Evolutionary conservation across 2,329 filamentous ascomycete species (phyloP).

Genomic region (Metarhizium robertsii): DNA sequence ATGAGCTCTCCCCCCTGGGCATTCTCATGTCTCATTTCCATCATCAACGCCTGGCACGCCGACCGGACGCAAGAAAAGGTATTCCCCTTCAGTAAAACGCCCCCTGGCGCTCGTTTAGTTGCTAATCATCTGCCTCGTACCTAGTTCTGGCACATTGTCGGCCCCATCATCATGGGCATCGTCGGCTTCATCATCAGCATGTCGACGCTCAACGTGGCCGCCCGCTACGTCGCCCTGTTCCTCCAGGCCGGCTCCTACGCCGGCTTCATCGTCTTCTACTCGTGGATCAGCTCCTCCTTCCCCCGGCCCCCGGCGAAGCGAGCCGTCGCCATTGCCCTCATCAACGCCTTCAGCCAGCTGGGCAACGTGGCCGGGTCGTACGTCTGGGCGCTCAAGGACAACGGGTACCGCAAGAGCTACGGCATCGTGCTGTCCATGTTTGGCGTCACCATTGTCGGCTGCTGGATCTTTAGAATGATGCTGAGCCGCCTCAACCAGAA

Average conservation of each 20-base stretch:
- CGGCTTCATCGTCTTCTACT: conserved; percentile 48
- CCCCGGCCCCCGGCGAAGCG: conserved; percentile 52
- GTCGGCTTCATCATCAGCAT: conserved; percentile 52
- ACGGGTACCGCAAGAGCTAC: conserved; percentile 55
- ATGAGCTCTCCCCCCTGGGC: conserved; percentile 50
- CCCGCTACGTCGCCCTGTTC: conserved; percentile 52
- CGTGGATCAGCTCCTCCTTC: conserved; percentile 48
- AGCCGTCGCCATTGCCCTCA: conserved; percentile 50
- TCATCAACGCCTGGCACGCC: conserved; percentile 45
- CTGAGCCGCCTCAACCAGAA: conserved; percentile 37
- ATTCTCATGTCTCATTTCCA: conserved; percentile 47
- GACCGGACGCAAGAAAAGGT: conserved; percentile 45
- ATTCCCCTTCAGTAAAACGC: not conserved
- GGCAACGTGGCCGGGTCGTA: conserved; percentile 53
- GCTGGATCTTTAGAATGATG: conserved; percentile 36
- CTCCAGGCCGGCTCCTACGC: conserved; percentile 49
- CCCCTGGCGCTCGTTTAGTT: too few relatives aligned
- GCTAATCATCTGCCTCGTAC: not conserved
- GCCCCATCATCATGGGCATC: conserved; percentile 43
- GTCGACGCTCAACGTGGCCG: conserved; percentile 44
- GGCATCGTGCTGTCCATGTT: conserved; percentile 59
- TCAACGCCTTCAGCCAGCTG: conserved; percentile 49
- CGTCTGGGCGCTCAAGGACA: conserved; percentile 49
- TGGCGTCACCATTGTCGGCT: conserved; percentile 45
- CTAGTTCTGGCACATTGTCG: conserved; percentile 48